A percentile compares a stretch with the other conserved stretches of the same genome.
Evolutionary conservation across 2,329 filamentous ascomycete genomes (phyloP).

Genomic region (Hymenoscyphus fructigenus): DNA sequence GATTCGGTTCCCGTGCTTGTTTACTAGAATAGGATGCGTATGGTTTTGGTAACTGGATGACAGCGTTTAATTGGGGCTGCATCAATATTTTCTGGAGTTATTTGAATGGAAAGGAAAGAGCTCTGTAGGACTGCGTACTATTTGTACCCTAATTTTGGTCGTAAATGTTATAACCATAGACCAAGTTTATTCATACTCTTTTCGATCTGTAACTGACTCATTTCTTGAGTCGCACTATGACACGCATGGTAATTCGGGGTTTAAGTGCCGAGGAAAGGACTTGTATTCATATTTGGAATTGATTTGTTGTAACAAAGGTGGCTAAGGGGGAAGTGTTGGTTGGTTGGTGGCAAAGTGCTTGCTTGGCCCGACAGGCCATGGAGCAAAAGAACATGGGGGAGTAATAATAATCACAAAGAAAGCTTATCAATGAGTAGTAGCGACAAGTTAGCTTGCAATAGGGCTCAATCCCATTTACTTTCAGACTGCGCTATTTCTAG

Average conservation of each 20-base stretch:
- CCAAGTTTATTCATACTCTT: not conserved
- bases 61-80: too few species aligned
- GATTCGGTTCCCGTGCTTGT: too few species aligned
- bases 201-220: not conserved
- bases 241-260: not conserved
- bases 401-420: too few species aligned
- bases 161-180: not conserved
- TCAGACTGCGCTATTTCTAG: too few species aligned
- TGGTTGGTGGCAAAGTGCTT: not conserved
- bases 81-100: too few species aligned
- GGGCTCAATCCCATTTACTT: too few species aligned
- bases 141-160: not conserved
- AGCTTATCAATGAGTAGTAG: too few species aligned
- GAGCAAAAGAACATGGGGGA: too few species aligned
- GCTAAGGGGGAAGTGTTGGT: not conserved
- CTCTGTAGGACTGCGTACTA: not conserved
- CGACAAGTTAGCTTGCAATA: too few species aligned
- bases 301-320: not conserved
- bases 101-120: not conserved
- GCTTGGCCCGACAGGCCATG: too few species aligned
- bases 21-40: too few species aligned
- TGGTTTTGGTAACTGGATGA: too few species aligned
- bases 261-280: not conserved
- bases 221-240: not conserved
- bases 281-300: not conserved